These are phyloP conservation scores for Ceratobasidium sp. DNA, from an alignment of 1,284 basidiomycete species.

Conservation along the genomic window DNA sequence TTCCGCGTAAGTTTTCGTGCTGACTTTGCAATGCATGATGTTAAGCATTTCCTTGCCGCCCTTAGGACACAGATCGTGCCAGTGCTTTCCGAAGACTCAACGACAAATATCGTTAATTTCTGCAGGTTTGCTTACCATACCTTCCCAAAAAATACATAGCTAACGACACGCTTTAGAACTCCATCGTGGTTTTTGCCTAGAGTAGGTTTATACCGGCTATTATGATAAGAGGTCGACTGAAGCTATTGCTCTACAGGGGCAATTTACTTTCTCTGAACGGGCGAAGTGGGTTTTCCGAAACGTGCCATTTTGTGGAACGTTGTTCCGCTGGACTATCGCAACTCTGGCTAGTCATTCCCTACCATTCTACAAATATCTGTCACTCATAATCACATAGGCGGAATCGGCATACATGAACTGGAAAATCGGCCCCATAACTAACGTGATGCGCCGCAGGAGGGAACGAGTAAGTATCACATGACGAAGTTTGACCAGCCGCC, in stretches of 20 bases:
- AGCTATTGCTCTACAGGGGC: not conserved
- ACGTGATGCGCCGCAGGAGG: not conserved
- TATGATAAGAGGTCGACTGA: too few relatives aligned
- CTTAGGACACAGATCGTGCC: conserved; percentile 39
- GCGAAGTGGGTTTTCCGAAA: conserved; percentile 59
- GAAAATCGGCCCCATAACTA: not conserved
- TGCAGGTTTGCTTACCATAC: conserved; percentile 8
- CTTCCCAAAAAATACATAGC: not conserved
- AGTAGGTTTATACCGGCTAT: not conserved
- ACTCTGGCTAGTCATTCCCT: conserved; percentile 57
- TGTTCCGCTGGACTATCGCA: conserved; percentile 65
- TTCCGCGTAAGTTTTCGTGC: conserved; percentile 12
- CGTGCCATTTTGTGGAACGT: conserved; percentile 63
- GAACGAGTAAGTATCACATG: not conserved
- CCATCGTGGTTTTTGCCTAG: conserved; percentile 25
- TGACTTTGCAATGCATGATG: too few relatives aligned
- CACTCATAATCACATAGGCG: not conserved
- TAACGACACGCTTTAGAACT: not conserved
- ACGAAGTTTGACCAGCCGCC: not conserved
- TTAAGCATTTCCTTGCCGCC: not conserved
- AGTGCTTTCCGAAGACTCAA: conserved; percentile 2
- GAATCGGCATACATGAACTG: conserved; percentile 9
- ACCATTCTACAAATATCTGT: not conserved
- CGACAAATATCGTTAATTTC: conserved; percentile 23
- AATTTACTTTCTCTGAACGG: not conserved